Evolutionary conservation across 352 stramenopile genomes (phyloP).

Genomic region (Phytophthora fragariaefolia): DNA sequence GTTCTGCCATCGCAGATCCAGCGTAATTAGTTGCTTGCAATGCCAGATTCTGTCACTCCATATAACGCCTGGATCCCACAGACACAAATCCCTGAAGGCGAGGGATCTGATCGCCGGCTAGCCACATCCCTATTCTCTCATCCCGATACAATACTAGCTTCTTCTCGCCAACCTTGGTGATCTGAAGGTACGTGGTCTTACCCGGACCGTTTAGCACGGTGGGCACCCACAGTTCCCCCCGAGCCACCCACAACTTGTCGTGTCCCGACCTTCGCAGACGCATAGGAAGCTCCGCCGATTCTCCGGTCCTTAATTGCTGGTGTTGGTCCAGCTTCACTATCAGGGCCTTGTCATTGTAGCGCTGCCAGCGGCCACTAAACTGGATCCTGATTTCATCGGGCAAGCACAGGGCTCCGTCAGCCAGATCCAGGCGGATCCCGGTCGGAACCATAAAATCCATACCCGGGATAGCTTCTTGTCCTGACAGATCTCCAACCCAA

Average conservation of each 20-base stretch:
- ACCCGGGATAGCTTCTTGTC: neutral
- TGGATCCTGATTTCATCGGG: conserved; percentile 16
- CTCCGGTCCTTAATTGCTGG: neutral
- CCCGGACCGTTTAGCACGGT: neutral
- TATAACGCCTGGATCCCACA: too few relatives aligned
- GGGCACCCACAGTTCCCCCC: conserved; percentile 7
- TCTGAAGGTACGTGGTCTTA: neutral
- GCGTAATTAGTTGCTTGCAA: too few relatives aligned
- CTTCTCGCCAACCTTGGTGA: conserved; percentile 10
- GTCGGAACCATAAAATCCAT: conserved; percentile 19
- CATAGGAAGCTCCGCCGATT: neutral
- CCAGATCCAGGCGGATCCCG: conserved; percentile 16
- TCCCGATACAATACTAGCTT: neutral
- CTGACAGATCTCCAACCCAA: neutral
- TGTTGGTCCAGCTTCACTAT: neutral
- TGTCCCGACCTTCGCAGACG: neutral
- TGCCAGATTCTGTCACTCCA: conserved; percentile 20
- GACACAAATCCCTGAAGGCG: conserved; percentile 11
- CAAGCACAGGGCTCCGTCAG: neutral
- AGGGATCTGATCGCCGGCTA: conserved; percentile 1
- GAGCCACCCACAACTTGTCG: conserved; percentile 18
- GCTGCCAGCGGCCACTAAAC: neutral
- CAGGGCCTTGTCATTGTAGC: conserved; percentile 1
- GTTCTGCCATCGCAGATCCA: neutral
- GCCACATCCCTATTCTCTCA: conserved; percentile 6